Evolutionary conservation across 768 basidiomycete species (phyloP), one percentile per base, ranked within the genome.

Genomic region (Amanita jacksonii): DNA sequence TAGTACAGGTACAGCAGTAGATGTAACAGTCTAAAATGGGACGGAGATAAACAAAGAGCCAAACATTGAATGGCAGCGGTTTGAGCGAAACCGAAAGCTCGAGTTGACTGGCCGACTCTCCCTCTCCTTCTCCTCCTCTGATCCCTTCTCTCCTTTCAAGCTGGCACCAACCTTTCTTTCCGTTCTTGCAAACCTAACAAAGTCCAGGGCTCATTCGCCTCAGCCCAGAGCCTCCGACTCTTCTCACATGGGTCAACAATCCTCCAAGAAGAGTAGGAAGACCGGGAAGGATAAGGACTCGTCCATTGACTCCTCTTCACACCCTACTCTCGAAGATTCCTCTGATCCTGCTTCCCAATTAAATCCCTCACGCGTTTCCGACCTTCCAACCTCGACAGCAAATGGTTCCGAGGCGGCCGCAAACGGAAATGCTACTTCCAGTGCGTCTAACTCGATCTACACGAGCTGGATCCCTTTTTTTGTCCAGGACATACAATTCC

Each of bases 111-210:
- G n/a, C 48, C 50, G 35, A 19, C 41, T 8, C 49, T 44, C 45
- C 33, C 40, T 49, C 38, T 38, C 50, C 43, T 44, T 46, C 50
- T 47, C 52, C 47, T 43, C 38, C n/a, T n/a, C n/a, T n/a, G n/a
- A n/a, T n/a, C n/a, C 31, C 43, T 44, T 46, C 47, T 43, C 49
- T 45, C 52, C 49, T 45, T 53, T 47, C 64, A 85, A 73, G 61
- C 84, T 88, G 85, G 85, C 85, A 67, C 84, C 84, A 37, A 81
- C 84, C 57, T 73, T 88, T 38, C 70, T 88, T 58, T 81, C 85
- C 57, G 82, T 78, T 33, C 74, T 88, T 50, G 72, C 82, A 49
- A 79, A 78, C 49, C 70, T 84, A 46, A 74, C 79, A 52, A 81
- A 75, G 73, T 75, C 78, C 54, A 71, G 85, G 67, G 69, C 79